Evolutionary conservation across 345 rosid species (phyloP).

Genomic region (Camelina hispida): DNA sequence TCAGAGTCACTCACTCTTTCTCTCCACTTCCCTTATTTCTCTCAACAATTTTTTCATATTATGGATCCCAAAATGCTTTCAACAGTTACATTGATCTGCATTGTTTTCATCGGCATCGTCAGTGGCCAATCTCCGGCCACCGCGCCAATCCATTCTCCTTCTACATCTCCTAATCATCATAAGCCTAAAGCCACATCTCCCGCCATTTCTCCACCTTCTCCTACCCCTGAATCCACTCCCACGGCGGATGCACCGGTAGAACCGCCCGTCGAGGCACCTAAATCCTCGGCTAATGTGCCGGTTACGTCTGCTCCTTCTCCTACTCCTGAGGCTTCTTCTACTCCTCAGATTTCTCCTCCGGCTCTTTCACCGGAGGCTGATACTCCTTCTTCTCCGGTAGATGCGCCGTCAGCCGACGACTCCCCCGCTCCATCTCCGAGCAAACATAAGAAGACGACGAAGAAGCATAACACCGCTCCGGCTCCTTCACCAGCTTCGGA

Average conservation of each 20-base stretch:
- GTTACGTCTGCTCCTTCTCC: constrained; percentile 41
- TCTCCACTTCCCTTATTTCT: constrained; percentile 21
- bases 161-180: background rate
- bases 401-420: constrained; percentile 37
- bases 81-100: constrained; percentile 39
- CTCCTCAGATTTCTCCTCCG: constrained; percentile 50
- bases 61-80: constrained; percentile 38
- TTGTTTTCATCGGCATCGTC: constrained; percentile 35
- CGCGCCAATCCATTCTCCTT: constrained; percentile 35
- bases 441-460: constrained; percentile 44
- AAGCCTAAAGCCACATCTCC: constrained; percentile 30
- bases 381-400: constrained; percentile 28
- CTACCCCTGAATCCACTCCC: constrained; percentile 38
- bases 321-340: constrained; percentile 28
- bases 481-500: constrained; percentile 48
- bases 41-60: constrained; percentile 28
- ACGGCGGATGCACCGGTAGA: constrained; percentile 6
- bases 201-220: constrained; percentile 39
- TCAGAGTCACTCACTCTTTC: constrained; percentile 15
- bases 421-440: constrained; percentile 73
- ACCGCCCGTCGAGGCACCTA: background rate
- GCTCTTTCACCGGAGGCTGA: constrained; percentile 51
- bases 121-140: constrained; percentile 31
- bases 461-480: constrained; percentile 51
- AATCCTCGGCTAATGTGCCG: too few relatives aligned